These are phyloP conservation scores for Orychophragmus violaceus DNA, from an alignment of 345 rosid species.

Conservation along the genomic window DNA sequence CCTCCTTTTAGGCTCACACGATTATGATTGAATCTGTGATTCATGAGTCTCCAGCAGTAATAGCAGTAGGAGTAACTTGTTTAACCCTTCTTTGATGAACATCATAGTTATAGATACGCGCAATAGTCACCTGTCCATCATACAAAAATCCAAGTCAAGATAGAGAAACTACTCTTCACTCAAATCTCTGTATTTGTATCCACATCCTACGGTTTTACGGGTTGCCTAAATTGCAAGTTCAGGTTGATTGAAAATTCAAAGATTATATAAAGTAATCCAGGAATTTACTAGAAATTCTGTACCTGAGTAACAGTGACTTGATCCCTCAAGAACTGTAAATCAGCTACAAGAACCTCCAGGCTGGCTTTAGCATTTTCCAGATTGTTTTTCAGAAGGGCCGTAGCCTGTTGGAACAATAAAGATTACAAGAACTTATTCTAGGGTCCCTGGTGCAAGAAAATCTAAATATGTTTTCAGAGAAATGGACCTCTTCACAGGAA, in stretches of 20 bases:
- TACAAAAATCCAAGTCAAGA: neutral
- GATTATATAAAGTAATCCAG: neutral
- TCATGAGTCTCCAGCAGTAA: constrained; percentile 40
- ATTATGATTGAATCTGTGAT: neutral
- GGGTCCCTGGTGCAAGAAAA: constrained; percentile 13
- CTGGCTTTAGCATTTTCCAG: constrained; percentile 95
- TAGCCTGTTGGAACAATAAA: constrained; percentile 46
- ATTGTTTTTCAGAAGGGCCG: constrained; percentile 68
- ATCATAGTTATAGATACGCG: constrained; percentile 87
- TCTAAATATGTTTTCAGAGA: constrained; percentile 6
- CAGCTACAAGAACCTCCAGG: constrained; percentile 78
- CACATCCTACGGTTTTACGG: neutral
- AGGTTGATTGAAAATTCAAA: neutral
- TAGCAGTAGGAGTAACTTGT: constrained; percentile 41
- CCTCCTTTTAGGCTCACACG: neutral
- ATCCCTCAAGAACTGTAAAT: constrained; percentile 88
- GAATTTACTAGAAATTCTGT: neutral
- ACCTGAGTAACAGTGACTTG: constrained; percentile 98
- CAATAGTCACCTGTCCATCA: constrained; percentile 61
- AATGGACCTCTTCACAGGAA: constrained; percentile 71
- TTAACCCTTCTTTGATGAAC: constrained; percentile 77
- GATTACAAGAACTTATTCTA: constrained; percentile 21
- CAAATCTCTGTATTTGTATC: neutral
- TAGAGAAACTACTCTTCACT: neutral
- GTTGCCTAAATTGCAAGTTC: neutral